These are phyloP conservation scores for Liquidambar formosana DNA, from an alignment of 164 flowering plant species.

Conservation along the genomic window DNA sequence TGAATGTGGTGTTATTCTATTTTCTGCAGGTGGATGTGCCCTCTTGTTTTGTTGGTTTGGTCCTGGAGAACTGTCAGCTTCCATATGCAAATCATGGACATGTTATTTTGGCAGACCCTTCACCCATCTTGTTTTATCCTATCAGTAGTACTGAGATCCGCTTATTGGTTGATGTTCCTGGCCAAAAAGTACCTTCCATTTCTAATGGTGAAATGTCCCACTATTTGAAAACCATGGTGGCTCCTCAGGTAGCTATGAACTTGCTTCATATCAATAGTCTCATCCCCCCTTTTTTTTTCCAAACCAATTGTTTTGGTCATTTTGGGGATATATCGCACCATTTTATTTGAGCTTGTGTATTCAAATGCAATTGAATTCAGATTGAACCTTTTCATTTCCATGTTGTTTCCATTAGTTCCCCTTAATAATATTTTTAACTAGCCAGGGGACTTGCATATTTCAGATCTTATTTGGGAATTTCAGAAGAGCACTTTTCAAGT, in stretches of 20 bases:
- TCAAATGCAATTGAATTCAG: too few relatives aligned
- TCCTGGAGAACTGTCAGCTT: conserved; percentile 23
- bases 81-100: conserved; percentile 30
- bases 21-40: conserved; percentile 25
- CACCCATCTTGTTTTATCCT: conserved; percentile 26
- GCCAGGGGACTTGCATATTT: not conserved
- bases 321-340: too few relatives aligned
- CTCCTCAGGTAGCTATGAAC: conserved; percentile 27
- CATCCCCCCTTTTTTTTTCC: too few relatives aligned
- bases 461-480: too few relatives aligned
- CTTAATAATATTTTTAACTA: too few relatives aligned
- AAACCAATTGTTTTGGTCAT: too few relatives aligned
- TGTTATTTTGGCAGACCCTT: conserved; percentile 28
- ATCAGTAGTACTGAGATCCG: conserved; percentile 29
- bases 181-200: conserved; percentile 30
- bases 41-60: conserved; percentile 28
- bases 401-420: too few relatives aligned
- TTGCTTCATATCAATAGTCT: not conserved
- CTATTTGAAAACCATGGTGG: conserved; percentile 22
- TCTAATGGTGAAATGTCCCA: conserved; percentile 26
- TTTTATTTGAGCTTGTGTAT: too few relatives aligned
- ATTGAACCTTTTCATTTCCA: too few relatives aligned
- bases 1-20: too few relatives aligned
- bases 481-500: too few relatives aligned
- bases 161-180: conserved; percentile 24